These are phyloP conservation scores for Sherardia arvensis DNA, from an alignment of 257 asterid genomes.

Conservation along the genomic window DNA sequence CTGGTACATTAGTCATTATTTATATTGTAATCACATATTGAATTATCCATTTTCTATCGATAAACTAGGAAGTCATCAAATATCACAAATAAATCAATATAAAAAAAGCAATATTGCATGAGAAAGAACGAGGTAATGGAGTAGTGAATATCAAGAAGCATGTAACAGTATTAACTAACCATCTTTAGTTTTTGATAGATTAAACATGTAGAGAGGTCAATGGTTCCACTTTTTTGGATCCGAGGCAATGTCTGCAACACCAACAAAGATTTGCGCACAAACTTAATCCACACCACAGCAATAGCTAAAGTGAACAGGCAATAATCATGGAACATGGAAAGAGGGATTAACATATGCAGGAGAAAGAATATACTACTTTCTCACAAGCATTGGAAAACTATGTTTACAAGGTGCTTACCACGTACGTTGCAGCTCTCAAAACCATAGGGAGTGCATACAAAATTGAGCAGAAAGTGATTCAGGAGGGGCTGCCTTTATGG, in stretches of 20 bases:
- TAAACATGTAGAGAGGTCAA: conserved; percentile 76
- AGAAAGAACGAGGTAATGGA: neutral
- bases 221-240: conserved; percentile 52
- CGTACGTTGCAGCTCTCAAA: conserved; percentile 88
- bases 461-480: conserved; percentile 83
- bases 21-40: neutral
- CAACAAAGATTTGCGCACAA: conserved; percentile 84
- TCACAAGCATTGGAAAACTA: neutral
- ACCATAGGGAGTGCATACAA: conserved; percentile 90
- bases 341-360: neutral
- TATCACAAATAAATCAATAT: neutral
- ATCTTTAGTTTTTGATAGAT: conserved; percentile 82
- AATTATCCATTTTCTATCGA: neutral
- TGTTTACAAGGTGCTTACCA: conserved; percentile 33
- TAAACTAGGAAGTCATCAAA: neutral
- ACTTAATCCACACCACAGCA: too few species aligned
- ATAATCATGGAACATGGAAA: neutral
- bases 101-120: neutral
- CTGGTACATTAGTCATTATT: conserved; percentile 13
- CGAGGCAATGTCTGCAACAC: conserved; percentile 92
- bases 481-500: conserved; percentile 84
- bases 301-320: too few species aligned
- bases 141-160: neutral
- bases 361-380: neutral
- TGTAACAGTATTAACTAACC: conserved; percentile 33